A percentile compares a stretch with the other conserved stretches of the same genome.
Evolutionary conservation across 1,284 basidiomycete genomes (phyloP).

Genomic region (Phellopilus nigrolimitatus): DNA sequence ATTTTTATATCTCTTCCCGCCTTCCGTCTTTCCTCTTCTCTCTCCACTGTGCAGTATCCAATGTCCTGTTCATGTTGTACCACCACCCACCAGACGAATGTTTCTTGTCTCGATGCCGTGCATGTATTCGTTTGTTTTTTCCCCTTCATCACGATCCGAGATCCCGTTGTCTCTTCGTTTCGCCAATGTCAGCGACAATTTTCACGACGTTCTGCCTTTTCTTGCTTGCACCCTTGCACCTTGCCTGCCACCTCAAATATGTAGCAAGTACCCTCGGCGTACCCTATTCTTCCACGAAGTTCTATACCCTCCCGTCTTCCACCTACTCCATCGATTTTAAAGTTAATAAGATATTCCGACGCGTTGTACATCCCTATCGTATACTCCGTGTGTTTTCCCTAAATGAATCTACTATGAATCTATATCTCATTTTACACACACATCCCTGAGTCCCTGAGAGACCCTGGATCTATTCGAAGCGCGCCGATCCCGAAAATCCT

Average conservation of each 20-base stretch:
- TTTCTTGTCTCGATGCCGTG: not conserved
- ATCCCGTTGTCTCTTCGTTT: conserved; percentile 1
- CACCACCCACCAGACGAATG: conserved; percentile 1
- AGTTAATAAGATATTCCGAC: too few relatives aligned
- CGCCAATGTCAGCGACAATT: not conserved
- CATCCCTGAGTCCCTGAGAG: too few relatives aligned
- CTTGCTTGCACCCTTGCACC: not conserved
- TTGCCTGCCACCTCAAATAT: too few relatives aligned
- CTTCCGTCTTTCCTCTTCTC: not conserved
- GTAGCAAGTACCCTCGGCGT: too few relatives aligned
- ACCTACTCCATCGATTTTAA: too few relatives aligned
- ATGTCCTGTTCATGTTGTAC: conserved; percentile 4
- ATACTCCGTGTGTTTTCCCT: too few relatives aligned
- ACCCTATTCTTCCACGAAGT: too few relatives aligned
- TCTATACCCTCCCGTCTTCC: too few relatives aligned
- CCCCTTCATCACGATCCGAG: not conserved
- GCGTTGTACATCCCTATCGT: too few relatives aligned
- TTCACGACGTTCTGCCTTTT: not conserved
- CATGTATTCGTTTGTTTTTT: not conserved
- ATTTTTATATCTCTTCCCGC: not conserved
- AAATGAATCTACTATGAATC: too few relatives aligned
- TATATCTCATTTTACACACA: too few relatives aligned
- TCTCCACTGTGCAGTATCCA: not conserved
- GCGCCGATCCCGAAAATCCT: not conserved
- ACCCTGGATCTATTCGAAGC: too few relatives aligned